phyloP scores from a whole-genome alignment of 108 stramenopile genomes.

The Pseudonitzschia pungens region DNA sequence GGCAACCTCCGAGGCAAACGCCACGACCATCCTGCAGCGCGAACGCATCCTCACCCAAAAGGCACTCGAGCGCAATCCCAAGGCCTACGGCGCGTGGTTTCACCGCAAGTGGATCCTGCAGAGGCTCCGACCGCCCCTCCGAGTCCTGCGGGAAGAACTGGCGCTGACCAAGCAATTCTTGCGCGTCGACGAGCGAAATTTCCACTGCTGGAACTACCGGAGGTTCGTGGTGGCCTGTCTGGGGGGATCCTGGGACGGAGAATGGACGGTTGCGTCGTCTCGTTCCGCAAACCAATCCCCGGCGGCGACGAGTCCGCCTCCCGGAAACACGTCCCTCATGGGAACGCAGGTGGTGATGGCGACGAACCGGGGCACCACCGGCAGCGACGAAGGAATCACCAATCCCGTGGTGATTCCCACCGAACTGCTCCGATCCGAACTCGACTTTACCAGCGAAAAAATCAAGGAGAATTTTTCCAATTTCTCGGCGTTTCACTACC shows the following conservation, averaged over 20 bases:
- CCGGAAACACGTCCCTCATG: slow-evolving; percentile 30
- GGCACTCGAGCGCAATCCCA: slow-evolving; percentile 90
- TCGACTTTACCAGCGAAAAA: slow-evolving; percentile 86
- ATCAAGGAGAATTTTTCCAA: slow-evolving; percentile 95
- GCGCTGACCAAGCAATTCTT: slow-evolving; percentile 82
- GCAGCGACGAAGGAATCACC: not conserved
- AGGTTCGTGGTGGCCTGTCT: slow-evolving; percentile 67
- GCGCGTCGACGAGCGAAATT: slow-evolving; percentile 92
- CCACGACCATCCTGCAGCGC: slow-evolving; percentile 3
- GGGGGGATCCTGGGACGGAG: slow-evolving; percentile 11
- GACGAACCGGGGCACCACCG: not conserved
- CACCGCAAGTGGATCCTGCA: slow-evolving; percentile 96
- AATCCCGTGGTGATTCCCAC: not conserved
- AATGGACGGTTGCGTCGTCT: slow-evolving; percentile 2
- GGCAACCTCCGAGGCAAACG: not conserved
- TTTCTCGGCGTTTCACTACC: slow-evolving; percentile 97
- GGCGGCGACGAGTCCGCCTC: not conserved
- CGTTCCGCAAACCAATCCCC: not conserved
- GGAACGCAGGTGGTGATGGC: slow-evolving; percentile 50
- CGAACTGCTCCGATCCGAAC: slow-evolving; percentile 60
- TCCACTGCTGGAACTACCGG: slow-evolving; percentile 99
- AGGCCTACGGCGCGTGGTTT: slow-evolving; percentile 97
- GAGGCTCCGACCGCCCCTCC: slow-evolving; percentile 23
- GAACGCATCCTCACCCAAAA: slow-evolving; percentile 75
- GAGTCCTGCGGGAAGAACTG: slow-evolving; percentile 63